These are phyloP conservation scores for Kodamaea neixiangensis DNA, from an alignment of 805 yeast genomes.

Conservation along the genomic window DNA sequence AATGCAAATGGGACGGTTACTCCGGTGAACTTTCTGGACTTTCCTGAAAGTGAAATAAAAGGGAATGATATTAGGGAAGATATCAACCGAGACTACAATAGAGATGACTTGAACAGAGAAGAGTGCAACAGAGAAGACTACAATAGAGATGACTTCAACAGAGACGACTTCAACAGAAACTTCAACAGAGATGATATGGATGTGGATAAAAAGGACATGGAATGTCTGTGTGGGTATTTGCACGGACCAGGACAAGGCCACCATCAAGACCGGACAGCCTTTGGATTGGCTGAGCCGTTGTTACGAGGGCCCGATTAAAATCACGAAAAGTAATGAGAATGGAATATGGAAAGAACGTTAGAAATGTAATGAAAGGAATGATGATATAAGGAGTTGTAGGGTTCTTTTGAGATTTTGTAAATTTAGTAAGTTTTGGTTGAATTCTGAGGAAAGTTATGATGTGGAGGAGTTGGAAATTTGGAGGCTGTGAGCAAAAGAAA, in stretches of 20 bases:
- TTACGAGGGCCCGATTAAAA: constrained; percentile 14
- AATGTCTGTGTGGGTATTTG: constrained; percentile 18
- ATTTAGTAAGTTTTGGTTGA: background rate
- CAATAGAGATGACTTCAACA: background rate
- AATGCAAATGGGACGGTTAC: background rate
- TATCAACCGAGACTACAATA: background rate
- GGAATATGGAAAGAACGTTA: background rate
- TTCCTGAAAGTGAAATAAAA: background rate
- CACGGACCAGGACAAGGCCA: constrained; percentile 21
- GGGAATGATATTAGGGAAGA: background rate
- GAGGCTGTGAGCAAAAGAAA: too few species aligned
- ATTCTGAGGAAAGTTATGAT: too few species aligned
- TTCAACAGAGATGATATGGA: background rate
- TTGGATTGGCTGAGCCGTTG: constrained; percentile 17
- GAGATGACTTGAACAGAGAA: background rate
- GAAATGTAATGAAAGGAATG: background rate
- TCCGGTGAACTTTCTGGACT: constrained; percentile 2
- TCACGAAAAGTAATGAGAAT: too few species aligned
- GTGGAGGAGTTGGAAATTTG: too few species aligned
- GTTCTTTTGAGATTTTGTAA: background rate
- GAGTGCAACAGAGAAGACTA: background rate
- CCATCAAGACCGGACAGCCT: constrained; percentile 15
- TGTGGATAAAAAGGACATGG: background rate
- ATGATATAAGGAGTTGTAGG: background rate
- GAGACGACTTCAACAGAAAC: background rate